A percentile compares a stretch with the other conserved stretches of the same genome.
Conservation (phyloP, 805 yeast species). For the Lipomyces mesembrius region DNA sequence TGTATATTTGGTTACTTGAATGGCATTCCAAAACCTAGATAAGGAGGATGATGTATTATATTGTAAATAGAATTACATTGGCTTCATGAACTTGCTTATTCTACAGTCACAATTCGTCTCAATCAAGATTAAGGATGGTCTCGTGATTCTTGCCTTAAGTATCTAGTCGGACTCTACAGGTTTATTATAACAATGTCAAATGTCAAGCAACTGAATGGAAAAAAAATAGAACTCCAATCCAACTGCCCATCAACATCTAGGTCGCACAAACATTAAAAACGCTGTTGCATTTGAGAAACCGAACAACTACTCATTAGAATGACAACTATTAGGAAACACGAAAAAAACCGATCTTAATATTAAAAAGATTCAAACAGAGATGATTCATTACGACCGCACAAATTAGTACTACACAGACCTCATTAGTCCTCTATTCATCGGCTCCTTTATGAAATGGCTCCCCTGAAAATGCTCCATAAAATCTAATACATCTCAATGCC, state of each 20-base stretch:
- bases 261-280: neutral
- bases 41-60: constrained; percentile 4
- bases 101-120: neutral
- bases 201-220: neutral
- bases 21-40: neutral
- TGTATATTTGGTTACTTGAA: constrained; percentile 1
- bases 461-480: neutral
- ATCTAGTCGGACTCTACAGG: neutral
- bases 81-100: neutral
- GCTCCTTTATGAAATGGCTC: neutral
- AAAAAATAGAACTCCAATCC: neutral
- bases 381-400: neutral
- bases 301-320: neutral
- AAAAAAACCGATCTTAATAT: no score
- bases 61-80: constrained; percentile 1
- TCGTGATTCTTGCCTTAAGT: neutral
- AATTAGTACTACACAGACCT: no score
- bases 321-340: neutral
- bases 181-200: neutral
- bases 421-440: no score
- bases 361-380: neutral
- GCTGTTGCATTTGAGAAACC: neutral
- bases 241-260: neutral
- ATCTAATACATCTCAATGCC: constrained; percentile 19
- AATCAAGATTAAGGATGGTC: no score